Conservation (phyloP, 139 green algal species). For the Chlamydomonas schloesseri region DNA sequence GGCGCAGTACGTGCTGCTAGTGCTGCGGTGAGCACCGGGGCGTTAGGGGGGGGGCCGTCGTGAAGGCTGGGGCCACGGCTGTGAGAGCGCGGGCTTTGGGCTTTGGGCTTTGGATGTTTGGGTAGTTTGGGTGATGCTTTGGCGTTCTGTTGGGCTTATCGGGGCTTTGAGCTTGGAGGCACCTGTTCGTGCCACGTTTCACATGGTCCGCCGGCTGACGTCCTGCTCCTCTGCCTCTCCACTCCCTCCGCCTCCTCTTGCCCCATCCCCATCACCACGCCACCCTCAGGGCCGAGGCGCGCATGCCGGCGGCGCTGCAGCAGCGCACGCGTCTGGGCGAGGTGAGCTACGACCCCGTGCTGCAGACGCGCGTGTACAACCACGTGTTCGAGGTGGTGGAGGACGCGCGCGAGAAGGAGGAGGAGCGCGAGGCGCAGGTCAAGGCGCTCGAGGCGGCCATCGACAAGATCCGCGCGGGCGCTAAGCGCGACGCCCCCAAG, state of each 20-base stretch:
- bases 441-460: slow-evolving; percentile 31
- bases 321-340: slow-evolving; percentile 57
- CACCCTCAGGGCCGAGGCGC: slow-evolving; percentile 52
- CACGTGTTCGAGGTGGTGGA: slow-evolving; percentile 71
- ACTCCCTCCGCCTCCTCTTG: no score
- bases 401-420: slow-evolving; percentile 18
- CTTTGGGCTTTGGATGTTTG: no score
- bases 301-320: slow-evolving; percentile 50
- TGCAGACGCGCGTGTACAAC: slow-evolving; percentile 56
- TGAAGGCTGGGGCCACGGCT: no score
- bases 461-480: slow-evolving; percentile 4
- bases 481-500: slow-evolving; percentile 22
- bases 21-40: no score
- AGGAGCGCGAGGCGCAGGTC: slow-evolving; percentile 44
- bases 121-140: no score
- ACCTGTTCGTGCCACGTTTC: no score
- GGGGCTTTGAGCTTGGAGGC: no score
- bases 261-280: neutral
- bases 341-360: slow-evolving; percentile 43
- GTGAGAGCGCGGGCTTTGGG: no score
- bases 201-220: no score
- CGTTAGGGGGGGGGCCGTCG: no score
- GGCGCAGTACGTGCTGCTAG: slow-evolving; percentile 54
- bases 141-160: no score
- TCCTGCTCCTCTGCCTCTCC: no score